These are phyloP conservation scores for Penicillium thymicola DNA, from an alignment of 2,329 filamentous ascomycete species.

Conservation along the genomic window DNA sequence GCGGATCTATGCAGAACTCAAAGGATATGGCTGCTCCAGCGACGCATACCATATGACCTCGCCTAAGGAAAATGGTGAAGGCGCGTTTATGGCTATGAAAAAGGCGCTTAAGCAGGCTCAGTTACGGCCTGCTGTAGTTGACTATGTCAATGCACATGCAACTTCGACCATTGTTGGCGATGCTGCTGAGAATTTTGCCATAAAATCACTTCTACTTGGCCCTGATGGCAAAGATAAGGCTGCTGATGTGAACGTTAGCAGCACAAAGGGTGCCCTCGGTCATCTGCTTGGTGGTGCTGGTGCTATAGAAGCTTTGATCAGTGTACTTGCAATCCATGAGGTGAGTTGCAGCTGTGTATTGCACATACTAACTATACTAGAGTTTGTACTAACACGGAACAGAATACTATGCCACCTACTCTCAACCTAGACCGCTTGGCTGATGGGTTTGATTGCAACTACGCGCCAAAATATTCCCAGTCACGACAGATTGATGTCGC, in stretches of 20 bases:
- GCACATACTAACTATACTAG: neutral
- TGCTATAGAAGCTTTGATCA: slow-evolving; percentile 83
- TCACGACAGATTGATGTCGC: slow-evolving; percentile 67
- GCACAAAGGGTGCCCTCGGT: slow-evolving; percentile 89
- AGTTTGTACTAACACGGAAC: neutral
- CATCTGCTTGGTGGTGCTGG: slow-evolving; percentile 90
- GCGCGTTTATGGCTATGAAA: slow-evolving; percentile 81
- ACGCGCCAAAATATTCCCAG: slow-evolving; percentile 71
- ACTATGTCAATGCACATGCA: slow-evolving; percentile 95
- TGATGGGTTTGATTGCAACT: slow-evolving; percentile 73
- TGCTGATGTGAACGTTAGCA: slow-evolving; percentile 74
- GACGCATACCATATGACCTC: slow-evolving; percentile 95
- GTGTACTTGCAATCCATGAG: slow-evolving; percentile 72
- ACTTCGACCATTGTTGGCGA: slow-evolving; percentile 86
- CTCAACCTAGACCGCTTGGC: slow-evolving; percentile 71
- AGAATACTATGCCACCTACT: slow-evolving; percentile 82
- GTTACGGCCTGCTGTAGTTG: slow-evolving; percentile 66
- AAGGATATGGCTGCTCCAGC: slow-evolving; percentile 83
- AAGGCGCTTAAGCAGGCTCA: slow-evolving; percentile 71
- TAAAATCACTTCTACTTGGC: slow-evolving; percentile 72
- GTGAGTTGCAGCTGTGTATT: slow-evolving; percentile 49
- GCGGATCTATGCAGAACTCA: slow-evolving; percentile 81
- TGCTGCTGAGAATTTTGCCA: slow-evolving; percentile 79
- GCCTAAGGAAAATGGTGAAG: slow-evolving; percentile 75
- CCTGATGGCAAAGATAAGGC: slow-evolving; percentile 62